Evolutionary conservation across 1,139 yeast species (phyloP), one percentile per base, ranked within the genome.

Genomic region (Hyphopichia fennica): DNA sequence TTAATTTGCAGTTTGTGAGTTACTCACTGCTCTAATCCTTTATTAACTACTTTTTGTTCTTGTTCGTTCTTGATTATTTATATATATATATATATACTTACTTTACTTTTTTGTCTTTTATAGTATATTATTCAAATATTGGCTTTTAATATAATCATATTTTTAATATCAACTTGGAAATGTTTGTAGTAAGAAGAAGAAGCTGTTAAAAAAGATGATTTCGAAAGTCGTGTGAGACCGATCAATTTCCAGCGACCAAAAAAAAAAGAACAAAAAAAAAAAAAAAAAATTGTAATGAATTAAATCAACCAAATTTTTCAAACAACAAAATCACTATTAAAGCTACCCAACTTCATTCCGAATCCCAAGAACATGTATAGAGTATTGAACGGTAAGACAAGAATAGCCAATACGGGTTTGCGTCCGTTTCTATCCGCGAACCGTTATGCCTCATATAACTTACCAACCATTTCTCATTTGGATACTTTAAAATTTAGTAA

Each of bases 401-500:
- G 34, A n/a, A 14, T 16, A 17, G 20, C 7, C 8, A 3, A 3
- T 3, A 31, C 16, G 20, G 9, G 18, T 17, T 17, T 17, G 20
- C 13, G 19, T 20, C 28, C 28, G 16, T n/a, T 16, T 25, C 13
- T 25, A 4, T 25, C 28, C n/a, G 28, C 28, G n/a, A 25, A 25
- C 10, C 34, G 39, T 37, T 20, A 18, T 40, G 53, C 60, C 30
- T 58, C 68, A 15, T 65, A 61, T 54, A 51, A 47, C 13, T 58
- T 66, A 23, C 71, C 75, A 20, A 51, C 57, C 37, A 58, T 67
- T 34, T 47, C 60, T 31, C 50, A 63, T n/a, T 56, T 73, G 42
- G 74, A 72, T 39, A 54, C 60, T 13, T 45, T 68, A 34, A 63
- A 57, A 44, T 53, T 63, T 6, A 53, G 60, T 22, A 50, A 67